These are phyloP conservation scores for Ascochyta koolunga DNA, from an alignment of 2,329 filamentous ascomycete species.

Conservation along the genomic window DNA sequence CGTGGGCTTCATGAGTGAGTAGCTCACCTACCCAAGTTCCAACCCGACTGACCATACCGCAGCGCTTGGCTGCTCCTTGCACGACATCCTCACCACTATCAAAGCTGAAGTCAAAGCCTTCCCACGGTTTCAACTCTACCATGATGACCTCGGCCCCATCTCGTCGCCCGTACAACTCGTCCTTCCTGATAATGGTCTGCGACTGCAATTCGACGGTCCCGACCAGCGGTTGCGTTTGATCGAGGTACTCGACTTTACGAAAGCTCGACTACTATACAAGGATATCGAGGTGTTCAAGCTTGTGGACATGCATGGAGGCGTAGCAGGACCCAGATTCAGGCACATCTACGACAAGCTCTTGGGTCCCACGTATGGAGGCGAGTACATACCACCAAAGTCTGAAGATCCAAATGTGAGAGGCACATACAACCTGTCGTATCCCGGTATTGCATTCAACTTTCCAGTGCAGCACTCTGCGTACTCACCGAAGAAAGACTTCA, in stretches of 20 bases:
- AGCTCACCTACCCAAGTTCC: not conserved
- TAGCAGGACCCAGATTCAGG: slow-evolving; percentile 74
- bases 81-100: slow-evolving; percentile 84
- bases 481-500: slow-evolving; percentile 78
- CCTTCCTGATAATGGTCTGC: slow-evolving; percentile 84
- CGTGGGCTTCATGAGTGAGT: slow-evolving; percentile 50
- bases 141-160: slow-evolving; percentile 77
- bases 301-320: slow-evolving; percentile 34
- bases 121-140: slow-evolving; percentile 80
- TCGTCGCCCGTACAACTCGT: slow-evolving; percentile 74
- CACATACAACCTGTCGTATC: slow-evolving; percentile 90
- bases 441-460: slow-evolving; percentile 92
- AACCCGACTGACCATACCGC: slow-evolving; percentile 25
- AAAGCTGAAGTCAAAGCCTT: slow-evolving; percentile 86
- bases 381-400: slow-evolving; percentile 75
- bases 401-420: slow-evolving; percentile 63
- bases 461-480: slow-evolving; percentile 76
- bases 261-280: slow-evolving; percentile 82
- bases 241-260: slow-evolving; percentile 88
- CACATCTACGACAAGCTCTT: slow-evolving; percentile 94
- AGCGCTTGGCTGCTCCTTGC: slow-evolving; percentile 90
- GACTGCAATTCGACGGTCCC: slow-evolving; percentile 89
- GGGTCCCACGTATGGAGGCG: slow-evolving; percentile 90
- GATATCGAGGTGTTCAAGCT: slow-evolving; percentile 78
- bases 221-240: slow-evolving; percentile 91